Conservation (phyloP, 148 eudicot genomes). For the Spergularia bocconei region DNA sequence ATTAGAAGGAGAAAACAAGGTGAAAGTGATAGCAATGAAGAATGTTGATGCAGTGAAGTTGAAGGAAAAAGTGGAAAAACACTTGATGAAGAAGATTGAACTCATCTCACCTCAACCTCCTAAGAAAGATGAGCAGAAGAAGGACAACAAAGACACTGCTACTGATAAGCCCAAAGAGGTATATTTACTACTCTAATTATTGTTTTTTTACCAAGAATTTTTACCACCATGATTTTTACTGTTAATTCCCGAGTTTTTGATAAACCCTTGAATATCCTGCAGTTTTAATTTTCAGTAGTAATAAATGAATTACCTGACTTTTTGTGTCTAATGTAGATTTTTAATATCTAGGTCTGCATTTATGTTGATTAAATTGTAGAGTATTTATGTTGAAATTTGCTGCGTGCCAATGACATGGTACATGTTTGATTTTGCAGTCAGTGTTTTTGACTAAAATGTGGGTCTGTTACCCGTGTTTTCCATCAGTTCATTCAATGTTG, state of each 20-base stretch:
- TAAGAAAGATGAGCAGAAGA: slow-evolving; percentile 27
- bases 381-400: slow-evolving; percentile 5
- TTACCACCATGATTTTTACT: background rate
- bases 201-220: background rate
- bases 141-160: background rate
- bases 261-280: too few species aligned
- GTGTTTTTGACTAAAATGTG: background rate
- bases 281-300: too few species aligned
- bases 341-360: background rate
- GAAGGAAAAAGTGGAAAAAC: slow-evolving; percentile 42
- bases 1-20: slow-evolving; percentile 26
- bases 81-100: slow-evolving; percentile 43
- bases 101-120: slow-evolving; percentile 48
- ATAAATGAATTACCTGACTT: background rate
- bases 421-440: background rate
- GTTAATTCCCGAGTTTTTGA: too few species aligned
- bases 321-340: background rate
- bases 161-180: slow-evolving; percentile 54
- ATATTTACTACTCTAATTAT: too few species aligned
- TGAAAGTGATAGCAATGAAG: slow-evolving; percentile 39
- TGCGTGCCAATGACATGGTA: background rate
- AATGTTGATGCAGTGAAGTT: slow-evolving; percentile 48
- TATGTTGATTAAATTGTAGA: slow-evolving; percentile 1
- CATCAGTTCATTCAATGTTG: slow-evolving; percentile 10
- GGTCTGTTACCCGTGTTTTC: background rate